Conservation (phyloP, 352 stramenopile species). For the Globisporangium ultimum region DNA sequence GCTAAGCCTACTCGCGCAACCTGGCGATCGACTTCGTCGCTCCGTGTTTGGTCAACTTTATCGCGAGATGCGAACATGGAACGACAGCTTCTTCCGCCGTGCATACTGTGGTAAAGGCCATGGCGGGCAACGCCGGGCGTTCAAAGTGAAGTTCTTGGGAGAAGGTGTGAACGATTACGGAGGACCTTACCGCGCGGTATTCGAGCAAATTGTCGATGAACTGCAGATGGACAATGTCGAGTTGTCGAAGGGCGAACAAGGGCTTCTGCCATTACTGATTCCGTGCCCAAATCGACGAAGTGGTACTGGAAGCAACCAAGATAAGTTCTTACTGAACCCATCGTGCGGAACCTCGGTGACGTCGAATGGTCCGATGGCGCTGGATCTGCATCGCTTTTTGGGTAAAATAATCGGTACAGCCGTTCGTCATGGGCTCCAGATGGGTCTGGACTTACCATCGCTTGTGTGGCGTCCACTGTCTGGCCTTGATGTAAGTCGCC, state of each 20-base stretch:
- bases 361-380: slow-evolving; percentile 83
- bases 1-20: slow-evolving; percentile 85
- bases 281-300: slow-evolving; percentile 86
- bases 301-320: slow-evolving; percentile 86
- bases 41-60: slow-evolving; percentile 98
- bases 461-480: slow-evolving; percentile 86
- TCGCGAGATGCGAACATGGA: slow-evolving; percentile 94
- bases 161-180: slow-evolving; percentile 99
- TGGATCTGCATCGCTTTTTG: slow-evolving; percentile 94
- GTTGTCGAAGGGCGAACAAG: slow-evolving; percentile 80
- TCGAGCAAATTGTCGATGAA: slow-evolving; percentile 96
- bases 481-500: slow-evolving; percentile 66
- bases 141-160: slow-evolving; percentile 99
- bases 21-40: slow-evolving; percentile 81
- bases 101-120: slow-evolving; percentile 97
- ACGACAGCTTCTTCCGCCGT: slow-evolving; percentile 91
- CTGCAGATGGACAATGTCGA: slow-evolving; percentile 91
- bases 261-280: slow-evolving; percentile 84
- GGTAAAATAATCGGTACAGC: slow-evolving; percentile 95
- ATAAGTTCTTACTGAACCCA: slow-evolving; percentile 91
- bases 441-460: slow-evolving; percentile 88
- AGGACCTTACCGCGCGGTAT: slow-evolving; percentile 97
- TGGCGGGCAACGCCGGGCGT: slow-evolving; percentile 95
- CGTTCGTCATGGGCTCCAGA: slow-evolving; percentile 94
- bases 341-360: slow-evolving; percentile 78